phyloP scores from a whole-genome alignment of 768 basidiomycete genomes.

The Rhizopogon vesiculosus region DNA sequence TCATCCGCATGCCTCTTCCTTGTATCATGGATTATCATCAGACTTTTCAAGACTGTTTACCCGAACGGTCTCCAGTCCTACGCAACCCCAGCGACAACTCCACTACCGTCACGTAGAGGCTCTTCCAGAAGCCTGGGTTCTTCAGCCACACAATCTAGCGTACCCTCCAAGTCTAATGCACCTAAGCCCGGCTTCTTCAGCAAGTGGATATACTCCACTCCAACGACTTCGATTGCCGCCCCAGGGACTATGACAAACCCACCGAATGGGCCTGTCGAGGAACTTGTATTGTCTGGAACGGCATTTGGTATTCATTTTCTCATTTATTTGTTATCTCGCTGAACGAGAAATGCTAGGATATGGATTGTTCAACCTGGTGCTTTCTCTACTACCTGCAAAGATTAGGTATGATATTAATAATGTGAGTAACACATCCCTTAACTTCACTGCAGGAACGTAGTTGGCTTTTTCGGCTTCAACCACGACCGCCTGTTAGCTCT shows the following conservation, averaged over 20 bases:
- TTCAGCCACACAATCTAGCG: constrained; percentile 12
- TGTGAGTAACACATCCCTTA: background rate
- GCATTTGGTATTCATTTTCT: constrained; percentile 59
- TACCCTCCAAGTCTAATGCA: constrained; percentile 13
- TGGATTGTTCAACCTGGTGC: constrained; percentile 76
- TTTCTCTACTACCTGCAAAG: constrained; percentile 70
- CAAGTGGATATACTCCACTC: constrained; percentile 27
- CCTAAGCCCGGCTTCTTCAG: constrained; percentile 31
- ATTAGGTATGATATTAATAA: constrained; percentile 44
- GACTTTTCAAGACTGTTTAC: constrained; percentile 64
- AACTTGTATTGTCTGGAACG: constrained; percentile 67
- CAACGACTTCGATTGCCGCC: constrained; percentile 7
- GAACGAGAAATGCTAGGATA: constrained; percentile 28
- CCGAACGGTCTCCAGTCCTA: constrained; percentile 51
- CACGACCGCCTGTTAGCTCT: constrained; percentile 67
- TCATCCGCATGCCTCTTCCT: background rate
- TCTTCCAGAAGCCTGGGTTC: constrained; percentile 18
- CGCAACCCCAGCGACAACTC: constrained; percentile 33
- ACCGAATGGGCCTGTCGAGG: constrained; percentile 59
- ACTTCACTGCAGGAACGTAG: constrained; percentile 47
- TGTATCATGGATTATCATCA: constrained; percentile 17
- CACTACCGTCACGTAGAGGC: constrained; percentile 30
- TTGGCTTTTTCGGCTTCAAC: constrained; percentile 74
- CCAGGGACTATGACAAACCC: constrained; percentile 19
- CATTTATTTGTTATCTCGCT: background rate